phyloP scores from a whole-genome alignment of 2,329 filamentous ascomycete species.

The Diplocarpon mali region DNA sequence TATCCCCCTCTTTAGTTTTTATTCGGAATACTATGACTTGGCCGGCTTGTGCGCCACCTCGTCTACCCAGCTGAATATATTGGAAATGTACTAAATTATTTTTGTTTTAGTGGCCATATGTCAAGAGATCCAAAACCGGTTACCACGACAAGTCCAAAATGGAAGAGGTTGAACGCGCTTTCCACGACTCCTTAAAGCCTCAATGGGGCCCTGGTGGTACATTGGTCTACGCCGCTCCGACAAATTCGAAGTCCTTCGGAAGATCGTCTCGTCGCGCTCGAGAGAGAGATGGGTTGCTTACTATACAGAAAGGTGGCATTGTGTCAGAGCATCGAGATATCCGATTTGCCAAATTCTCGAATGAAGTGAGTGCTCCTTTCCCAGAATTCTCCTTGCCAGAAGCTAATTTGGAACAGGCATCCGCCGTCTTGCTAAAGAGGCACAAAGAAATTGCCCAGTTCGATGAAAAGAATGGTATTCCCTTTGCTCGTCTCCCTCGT shows the following conservation, averaged over 20 bases:
- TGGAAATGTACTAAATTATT: constrained; percentile 36
- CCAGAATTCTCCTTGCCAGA: background rate
- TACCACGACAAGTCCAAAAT: constrained; percentile 50
- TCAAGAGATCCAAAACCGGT: constrained; percentile 63
- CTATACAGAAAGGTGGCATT: constrained; percentile 44
- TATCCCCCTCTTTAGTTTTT: constrained; percentile 29
- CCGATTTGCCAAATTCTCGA: constrained; percentile 51
- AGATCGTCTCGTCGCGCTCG: constrained; percentile 21
- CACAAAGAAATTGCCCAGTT: constrained; percentile 48
- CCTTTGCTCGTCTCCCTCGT: constrained; percentile 41
- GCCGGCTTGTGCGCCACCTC: constrained; percentile 26
- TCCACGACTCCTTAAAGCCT: constrained; percentile 65
- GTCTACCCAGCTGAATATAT: constrained; percentile 27
- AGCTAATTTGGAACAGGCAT: constrained; percentile 33
- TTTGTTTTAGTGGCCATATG: constrained; percentile 67
- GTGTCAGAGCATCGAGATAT: constrained; percentile 54
- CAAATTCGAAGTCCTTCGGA: constrained; percentile 27
- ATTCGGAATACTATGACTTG: constrained; percentile 17
- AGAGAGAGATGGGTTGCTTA: constrained; percentile 36
- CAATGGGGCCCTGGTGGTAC: constrained; percentile 68
- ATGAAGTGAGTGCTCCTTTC: constrained; percentile 33
- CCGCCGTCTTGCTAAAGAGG: constrained; percentile 40
- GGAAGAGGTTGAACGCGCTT: constrained; percentile 51
- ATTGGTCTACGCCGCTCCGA: constrained; percentile 50
- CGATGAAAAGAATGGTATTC: constrained; percentile 43